Conservation (phyloP, 2,329 filamentous ascomycete species). For the Lachnellula occidentalis region DNA sequence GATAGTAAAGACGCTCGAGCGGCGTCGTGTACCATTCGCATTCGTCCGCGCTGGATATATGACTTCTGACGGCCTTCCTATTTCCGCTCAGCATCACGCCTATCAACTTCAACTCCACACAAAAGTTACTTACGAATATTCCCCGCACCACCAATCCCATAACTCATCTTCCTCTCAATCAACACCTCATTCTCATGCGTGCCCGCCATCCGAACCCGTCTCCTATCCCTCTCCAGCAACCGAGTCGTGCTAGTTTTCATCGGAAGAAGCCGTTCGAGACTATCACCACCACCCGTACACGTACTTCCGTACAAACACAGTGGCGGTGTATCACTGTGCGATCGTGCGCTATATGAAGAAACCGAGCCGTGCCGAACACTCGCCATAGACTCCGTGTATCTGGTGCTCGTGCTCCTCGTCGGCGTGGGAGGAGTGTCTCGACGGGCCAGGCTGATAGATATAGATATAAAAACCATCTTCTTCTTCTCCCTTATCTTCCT, state of each 20-base stretch:
- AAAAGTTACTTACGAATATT: constrained; percentile 26
- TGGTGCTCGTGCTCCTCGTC: background rate
- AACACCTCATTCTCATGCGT: background rate
- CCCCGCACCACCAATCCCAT: constrained; percentile 30
- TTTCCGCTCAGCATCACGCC: background rate
- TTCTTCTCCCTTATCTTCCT: background rate
- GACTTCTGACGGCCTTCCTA: constrained; percentile 28
- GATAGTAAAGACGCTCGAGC: constrained; percentile 20
- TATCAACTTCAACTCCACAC: background rate
- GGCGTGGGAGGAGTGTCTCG: background rate
- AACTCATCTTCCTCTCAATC: constrained; percentile 24
- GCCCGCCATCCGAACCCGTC: background rate
- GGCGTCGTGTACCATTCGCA: constrained; percentile 17
- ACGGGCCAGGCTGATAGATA: constrained; percentile 1
- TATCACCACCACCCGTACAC: background rate
- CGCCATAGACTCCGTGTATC: background rate
- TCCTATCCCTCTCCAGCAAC: background rate
- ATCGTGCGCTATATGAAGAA: no score
- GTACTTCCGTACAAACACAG: background rate
- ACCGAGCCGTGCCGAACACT: no score
- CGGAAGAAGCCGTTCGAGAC: background rate
- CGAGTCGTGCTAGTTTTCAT: background rate
- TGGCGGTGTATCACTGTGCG: background rate
- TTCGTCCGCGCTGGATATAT: constrained; percentile 21
- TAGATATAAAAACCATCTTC: constrained; percentile 1